Conservation (phyloP, 257 asterid species). For the Ilex aquifolium region DNA sequence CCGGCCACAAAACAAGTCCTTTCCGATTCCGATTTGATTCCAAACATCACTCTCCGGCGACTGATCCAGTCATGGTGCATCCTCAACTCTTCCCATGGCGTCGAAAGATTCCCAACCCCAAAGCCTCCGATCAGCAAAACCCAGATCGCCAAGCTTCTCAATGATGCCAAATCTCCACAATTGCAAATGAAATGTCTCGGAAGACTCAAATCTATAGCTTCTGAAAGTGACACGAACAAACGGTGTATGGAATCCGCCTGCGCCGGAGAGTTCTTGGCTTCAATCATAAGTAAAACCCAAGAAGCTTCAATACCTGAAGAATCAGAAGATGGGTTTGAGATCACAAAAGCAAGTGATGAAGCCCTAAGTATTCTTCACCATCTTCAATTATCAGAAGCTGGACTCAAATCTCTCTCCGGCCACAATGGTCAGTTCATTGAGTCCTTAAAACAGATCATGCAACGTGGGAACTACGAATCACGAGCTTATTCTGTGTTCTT, state of each 20-base stretch:
- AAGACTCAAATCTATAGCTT: slow-evolving; percentile 53
- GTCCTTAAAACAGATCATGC: slow-evolving; percentile 38
- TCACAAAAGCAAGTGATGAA: slow-evolving; percentile 30
- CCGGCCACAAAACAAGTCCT: slow-evolving; percentile 65
- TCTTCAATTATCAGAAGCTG: neutral
- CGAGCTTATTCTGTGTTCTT: slow-evolving; percentile 51
- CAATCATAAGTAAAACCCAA: slow-evolving; percentile 22
- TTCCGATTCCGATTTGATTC: slow-evolving; percentile 8
- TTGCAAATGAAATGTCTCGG: slow-evolving; percentile 32
- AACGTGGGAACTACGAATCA: slow-evolving; percentile 53
- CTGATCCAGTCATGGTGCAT: too few species aligned
- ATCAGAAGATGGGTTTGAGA: slow-evolving; percentile 12
- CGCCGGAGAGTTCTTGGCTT: slow-evolving; percentile 46
- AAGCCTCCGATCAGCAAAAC: slow-evolving; percentile 48
- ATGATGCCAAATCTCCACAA: slow-evolving; percentile 32
- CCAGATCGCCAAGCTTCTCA: slow-evolving; percentile 48
- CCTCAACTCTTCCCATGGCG: too few species aligned
- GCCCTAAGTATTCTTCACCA: slow-evolving; percentile 50
- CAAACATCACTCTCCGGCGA: too few species aligned
- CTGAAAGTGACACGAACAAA: slow-evolving; percentile 49
- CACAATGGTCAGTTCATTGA: slow-evolving; percentile 36
- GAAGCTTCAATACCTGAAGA: neutral
- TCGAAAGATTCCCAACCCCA: slow-evolving; percentile 47
- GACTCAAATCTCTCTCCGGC: slow-evolving; percentile 14
- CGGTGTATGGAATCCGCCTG: slow-evolving; percentile 60